phyloP scores from a whole-genome alignment of 1,284 basidiomycete genomes.

The Microbotryomycetes sp. region DNA sequence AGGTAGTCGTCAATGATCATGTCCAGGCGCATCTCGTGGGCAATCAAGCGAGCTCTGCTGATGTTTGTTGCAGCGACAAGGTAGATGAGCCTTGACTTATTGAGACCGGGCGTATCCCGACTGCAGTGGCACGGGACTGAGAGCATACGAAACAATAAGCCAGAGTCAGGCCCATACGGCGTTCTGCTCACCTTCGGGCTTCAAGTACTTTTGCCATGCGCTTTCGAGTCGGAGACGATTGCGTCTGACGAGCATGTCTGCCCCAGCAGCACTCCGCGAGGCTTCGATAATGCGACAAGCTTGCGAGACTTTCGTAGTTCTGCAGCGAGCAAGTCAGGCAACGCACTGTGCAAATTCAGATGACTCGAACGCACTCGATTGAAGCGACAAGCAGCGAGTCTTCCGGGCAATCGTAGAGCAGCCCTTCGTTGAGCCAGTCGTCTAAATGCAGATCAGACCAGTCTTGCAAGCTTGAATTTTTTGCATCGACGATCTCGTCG shows the following conservation, averaged over 20 bases:
- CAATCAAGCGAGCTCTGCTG: not conserved
- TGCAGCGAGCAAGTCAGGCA: too few relatives aligned
- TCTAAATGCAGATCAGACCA: not conserved
- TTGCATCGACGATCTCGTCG: not conserved
- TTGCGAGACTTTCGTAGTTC: not conserved
- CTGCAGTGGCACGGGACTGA: not conserved
- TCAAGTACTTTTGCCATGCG: not conserved
- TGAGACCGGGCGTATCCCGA: not conserved
- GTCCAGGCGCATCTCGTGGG: not conserved
- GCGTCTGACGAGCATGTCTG: not conserved
- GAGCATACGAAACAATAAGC: too few relatives aligned
- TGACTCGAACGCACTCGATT: slow-evolving; percentile 4
- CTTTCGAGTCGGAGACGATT: not conserved
- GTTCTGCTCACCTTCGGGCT: not conserved
- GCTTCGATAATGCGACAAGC: not conserved
- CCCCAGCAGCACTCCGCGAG: not conserved
- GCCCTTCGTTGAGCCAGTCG: slow-evolving; percentile 13
- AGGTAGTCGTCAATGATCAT: not conserved
- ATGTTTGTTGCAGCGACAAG: not conserved
- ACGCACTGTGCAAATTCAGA: too few relatives aligned
- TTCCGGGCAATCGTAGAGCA: slow-evolving; percentile 5
- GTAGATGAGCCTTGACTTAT: not conserved
- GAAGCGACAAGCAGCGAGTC: slow-evolving; percentile 14
- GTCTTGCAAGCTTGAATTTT: slow-evolving; percentile 7
- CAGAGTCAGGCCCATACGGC: not conserved